phyloP scores from a whole-genome alignment of 2,329 filamentous ascomycete species.

The Arthrobotrys musiformis region DNA sequence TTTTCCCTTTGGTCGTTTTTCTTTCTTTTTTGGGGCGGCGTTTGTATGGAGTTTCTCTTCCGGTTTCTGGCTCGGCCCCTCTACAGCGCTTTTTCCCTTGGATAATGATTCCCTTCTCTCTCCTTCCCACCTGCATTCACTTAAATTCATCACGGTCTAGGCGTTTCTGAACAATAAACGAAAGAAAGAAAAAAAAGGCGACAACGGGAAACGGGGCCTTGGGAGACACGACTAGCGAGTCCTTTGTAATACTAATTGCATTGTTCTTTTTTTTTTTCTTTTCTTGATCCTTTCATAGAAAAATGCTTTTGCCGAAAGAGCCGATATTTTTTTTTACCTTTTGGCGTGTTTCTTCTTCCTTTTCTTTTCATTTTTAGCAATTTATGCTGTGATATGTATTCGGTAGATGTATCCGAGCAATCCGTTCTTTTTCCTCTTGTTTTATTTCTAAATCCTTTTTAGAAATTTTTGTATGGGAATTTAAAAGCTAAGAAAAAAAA shows the following conservation, averaged over 20 bases:
- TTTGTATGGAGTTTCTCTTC: constrained; percentile 44
- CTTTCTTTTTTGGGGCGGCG: constrained; percentile 25
- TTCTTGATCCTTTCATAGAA: too few species aligned
- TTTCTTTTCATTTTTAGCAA: constrained; percentile 14
- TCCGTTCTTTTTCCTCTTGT: not conserved
- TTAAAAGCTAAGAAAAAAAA: too few species aligned
- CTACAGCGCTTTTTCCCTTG: constrained; percentile 22
- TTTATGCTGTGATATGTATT: constrained; percentile 17
- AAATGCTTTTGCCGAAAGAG: not conserved
- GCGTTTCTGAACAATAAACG: constrained; percentile 40
- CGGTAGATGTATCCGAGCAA: constrained; percentile 26
- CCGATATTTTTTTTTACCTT: not conserved
- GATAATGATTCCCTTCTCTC: constrained; percentile 38
- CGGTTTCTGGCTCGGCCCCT: constrained; percentile 14
- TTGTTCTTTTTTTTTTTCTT: not conserved
- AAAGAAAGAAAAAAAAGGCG: constrained; percentile 50
- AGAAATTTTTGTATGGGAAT: not conserved
- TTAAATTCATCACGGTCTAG: constrained; percentile 37
- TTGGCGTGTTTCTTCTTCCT: not conserved
- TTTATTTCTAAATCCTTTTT: not conserved
- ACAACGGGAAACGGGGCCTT: constrained; percentile 21
- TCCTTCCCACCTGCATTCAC: constrained; percentile 19
- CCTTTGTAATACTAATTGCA: constrained; percentile 50
- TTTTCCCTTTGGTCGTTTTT: not conserved
- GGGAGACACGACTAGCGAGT: constrained; percentile 1